phyloP scores from a whole-genome alignment of 2,329 filamentous ascomycete genomes.

The Fusarium ramigenum region DNA sequence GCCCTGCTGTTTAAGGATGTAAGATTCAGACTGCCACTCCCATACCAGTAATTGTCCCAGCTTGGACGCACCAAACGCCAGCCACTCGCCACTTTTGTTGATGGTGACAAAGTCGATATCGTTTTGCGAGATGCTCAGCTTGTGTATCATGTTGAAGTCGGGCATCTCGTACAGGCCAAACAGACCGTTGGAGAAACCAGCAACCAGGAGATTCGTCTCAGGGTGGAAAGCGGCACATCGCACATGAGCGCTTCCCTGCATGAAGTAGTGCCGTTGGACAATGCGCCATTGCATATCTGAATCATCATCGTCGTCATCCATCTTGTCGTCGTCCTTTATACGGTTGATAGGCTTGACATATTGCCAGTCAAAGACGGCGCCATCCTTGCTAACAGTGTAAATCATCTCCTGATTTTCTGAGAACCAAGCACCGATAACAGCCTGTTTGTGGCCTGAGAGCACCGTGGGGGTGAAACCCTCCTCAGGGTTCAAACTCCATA shows the following conservation, averaged over 20 bases:
- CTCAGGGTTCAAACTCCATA: slow-evolving; percentile 93
- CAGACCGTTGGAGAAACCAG: slow-evolving; percentile 92
- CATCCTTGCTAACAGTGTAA: slow-evolving; percentile 96
- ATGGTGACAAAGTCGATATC: slow-evolving; percentile 95
- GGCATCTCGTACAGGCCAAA: slow-evolving; percentile 97
- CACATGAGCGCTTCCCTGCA: slow-evolving; percentile 87
- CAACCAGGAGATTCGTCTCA: slow-evolving; percentile 89
- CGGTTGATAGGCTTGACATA: slow-evolving; percentile 72
- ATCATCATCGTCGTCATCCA: slow-evolving; percentile 66
- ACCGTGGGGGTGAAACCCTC: slow-evolving; percentile 91
- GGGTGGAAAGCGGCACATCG: slow-evolving; percentile 92
- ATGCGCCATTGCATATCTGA: slow-evolving; percentile 88
- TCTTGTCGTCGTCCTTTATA: slow-evolving; percentile 67
- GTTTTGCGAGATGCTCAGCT: slow-evolving; percentile 91
- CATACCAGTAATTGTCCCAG: slow-evolving; percentile 96
- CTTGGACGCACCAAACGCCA: slow-evolving; percentile 95
- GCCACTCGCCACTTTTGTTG: slow-evolving; percentile 94
- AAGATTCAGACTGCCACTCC: slow-evolving; percentile 99
- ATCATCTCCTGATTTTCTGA: slow-evolving; percentile 94
- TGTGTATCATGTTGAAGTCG: slow-evolving; percentile 95
- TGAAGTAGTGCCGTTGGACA: slow-evolving; percentile 89
- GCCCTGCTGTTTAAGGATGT: slow-evolving; percentile 97
- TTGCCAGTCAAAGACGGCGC: slow-evolving; percentile 94
- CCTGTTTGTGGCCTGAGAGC: slow-evolving; percentile 89
- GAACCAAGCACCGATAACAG: slow-evolving; percentile 95